Evolutionary conservation across 2,329 filamentous ascomycete genomes (phyloP).

Genomic region (Talaromyces sp.): DNA sequence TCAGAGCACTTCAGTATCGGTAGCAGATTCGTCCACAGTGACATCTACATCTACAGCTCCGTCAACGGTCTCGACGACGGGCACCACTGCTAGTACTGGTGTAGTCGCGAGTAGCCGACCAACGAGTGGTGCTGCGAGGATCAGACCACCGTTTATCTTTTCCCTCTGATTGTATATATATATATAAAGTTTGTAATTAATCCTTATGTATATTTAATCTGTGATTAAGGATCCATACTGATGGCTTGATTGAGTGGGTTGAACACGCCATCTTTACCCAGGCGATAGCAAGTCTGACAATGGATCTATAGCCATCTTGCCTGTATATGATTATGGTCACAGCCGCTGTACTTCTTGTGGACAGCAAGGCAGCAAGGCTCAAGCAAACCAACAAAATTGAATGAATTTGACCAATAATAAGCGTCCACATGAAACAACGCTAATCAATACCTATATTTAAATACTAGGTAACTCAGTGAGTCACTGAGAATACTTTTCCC

Average conservation of each 20-base stretch:
- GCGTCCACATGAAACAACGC: too few species aligned
- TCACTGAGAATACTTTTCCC: too few species aligned
- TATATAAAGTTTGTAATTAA: not conserved
- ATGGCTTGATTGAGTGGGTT: too few species aligned
- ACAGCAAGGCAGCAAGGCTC: too few species aligned
- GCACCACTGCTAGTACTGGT: not conserved
- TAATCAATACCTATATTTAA: too few species aligned
- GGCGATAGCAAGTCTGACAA: too few species aligned
- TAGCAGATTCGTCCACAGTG: not conserved
- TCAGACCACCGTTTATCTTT: constrained; percentile 11
- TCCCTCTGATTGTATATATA: not conserved
- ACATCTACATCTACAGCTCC: not conserved
- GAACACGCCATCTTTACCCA: not conserved
- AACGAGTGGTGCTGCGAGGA: constrained; percentile 19
- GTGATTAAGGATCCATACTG: not conserved
- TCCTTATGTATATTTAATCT: not conserved
- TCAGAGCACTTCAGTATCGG: not conserved
- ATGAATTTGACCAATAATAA: too few species aligned
- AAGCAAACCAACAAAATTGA: too few species aligned
- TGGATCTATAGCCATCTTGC: too few species aligned
- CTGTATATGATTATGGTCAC: too few species aligned
- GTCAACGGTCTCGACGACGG: constrained; percentile 5
- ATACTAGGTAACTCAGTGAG: too few species aligned
- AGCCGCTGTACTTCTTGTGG: too few species aligned
- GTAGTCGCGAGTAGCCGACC: constrained; percentile 16